phyloP scores from a whole-genome alignment of 495 filamentous ascomycete genomes.

The Chaetomium tenue region DNA sequence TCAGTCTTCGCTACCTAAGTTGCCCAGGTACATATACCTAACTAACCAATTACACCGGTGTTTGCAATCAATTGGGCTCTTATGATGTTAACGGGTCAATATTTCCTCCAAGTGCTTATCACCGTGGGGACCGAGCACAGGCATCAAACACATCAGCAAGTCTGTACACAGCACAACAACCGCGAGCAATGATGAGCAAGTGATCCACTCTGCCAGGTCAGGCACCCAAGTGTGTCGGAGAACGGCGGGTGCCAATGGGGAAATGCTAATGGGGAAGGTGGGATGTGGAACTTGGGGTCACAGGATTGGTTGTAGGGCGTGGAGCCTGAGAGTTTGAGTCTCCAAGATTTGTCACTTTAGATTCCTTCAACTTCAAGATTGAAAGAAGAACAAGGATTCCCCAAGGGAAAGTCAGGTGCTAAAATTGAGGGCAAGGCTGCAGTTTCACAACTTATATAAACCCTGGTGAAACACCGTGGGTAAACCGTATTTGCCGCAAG shows the following conservation, averaged over 20 bases:
- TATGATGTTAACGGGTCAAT: conserved; percentile 2
- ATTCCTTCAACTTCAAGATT: too few species aligned
- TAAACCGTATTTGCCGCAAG: not conserved
- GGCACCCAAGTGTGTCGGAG: not conserved
- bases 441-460: not conserved
- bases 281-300: conserved; percentile 6
- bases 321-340: not conserved
- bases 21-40: too few species aligned
- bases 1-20: too few species aligned
- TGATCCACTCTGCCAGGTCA: not conserved
- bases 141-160: too few species aligned
- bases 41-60: too few species aligned
- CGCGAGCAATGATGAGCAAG: not conserved
- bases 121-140: not conserved
- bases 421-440: not conserved
- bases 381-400: not conserved
- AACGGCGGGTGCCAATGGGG: conserved; percentile 4
- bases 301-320: not conserved
- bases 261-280: not conserved
- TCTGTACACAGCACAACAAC: too few species aligned
- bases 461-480: not conserved
- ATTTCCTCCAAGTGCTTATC: conserved; percentile 8
- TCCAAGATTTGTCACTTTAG: too few species aligned
- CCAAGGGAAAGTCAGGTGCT: not conserved
- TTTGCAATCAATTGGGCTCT: too few species aligned